Evolutionary conservation across 805 yeast species (phyloP).

Genomic region (Lachancea kluyveri): DNA sequence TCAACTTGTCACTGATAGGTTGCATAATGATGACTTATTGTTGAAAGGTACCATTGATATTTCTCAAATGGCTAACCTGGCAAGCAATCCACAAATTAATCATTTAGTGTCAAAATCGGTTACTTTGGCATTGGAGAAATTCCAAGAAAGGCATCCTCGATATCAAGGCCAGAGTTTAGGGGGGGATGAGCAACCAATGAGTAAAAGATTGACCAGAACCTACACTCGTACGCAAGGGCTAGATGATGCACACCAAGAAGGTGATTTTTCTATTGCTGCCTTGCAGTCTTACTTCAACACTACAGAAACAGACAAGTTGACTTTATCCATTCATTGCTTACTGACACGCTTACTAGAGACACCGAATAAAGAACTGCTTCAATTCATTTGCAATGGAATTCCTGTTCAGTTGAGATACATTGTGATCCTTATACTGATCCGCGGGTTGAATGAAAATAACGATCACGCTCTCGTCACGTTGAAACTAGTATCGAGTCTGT

Average conservation of each 20-base stretch:
- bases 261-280: conserved; percentile 34
- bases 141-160: conserved; percentile 24
- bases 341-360: conserved; percentile 37
- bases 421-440: conserved; percentile 44
- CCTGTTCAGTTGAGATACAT: conserved; percentile 75
- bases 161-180: conserved; percentile 14
- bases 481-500: conserved; percentile 45
- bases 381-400: conserved; percentile 65
- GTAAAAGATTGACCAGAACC: conserved; percentile 27
- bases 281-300: conserved; percentile 61
- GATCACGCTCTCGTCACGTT: conserved; percentile 32
- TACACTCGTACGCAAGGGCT: conserved; percentile 25
- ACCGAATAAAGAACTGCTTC: conserved; percentile 41
- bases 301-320: conserved; percentile 52
- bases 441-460: conserved; percentile 22
- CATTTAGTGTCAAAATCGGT: conserved; percentile 23
- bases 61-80: conserved; percentile 24
- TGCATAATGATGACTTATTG: conserved; percentile 25
- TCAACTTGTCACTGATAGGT: conserved; percentile 18
- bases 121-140: conserved; percentile 17
- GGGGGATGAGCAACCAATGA: conserved; percentile 5
- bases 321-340: conserved; percentile 48
- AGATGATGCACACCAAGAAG: conserved; percentile 20
- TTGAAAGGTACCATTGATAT: conserved; percentile 28
- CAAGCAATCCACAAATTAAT: conserved; percentile 25